A percentile compares a stretch with the other conserved stretches of the same genome.
Conservation (phyloP, 495 filamentous ascomycete species). For the Rhizodiscina lignyota region DNA sequence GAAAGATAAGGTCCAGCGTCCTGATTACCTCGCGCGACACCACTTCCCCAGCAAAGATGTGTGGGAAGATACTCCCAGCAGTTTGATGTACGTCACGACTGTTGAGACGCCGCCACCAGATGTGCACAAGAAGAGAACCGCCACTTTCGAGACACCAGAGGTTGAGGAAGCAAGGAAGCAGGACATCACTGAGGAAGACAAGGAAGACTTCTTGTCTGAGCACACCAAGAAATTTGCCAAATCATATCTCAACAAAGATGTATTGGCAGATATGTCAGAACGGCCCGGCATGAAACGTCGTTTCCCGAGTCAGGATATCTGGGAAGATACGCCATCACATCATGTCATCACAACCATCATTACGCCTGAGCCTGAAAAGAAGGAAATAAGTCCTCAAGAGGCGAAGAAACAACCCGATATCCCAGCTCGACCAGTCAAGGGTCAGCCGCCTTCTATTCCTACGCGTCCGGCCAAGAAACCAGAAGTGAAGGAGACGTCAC, state of each 20-base stretch:
- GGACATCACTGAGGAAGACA: slow-evolving; percentile 25
- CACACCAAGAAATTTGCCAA: slow-evolving; percentile 21
- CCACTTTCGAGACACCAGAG: slow-evolving; percentile 38
- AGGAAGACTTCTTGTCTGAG: slow-evolving; percentile 22
- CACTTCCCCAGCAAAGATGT: slow-evolving; percentile 88
- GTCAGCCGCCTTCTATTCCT: slow-evolving; percentile 28
- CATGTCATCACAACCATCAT: slow-evolving; percentile 48
- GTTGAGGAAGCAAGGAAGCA: slow-evolving; percentile 33
- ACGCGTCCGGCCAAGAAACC: not conserved
- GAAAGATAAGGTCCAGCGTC: slow-evolving; percentile 23
- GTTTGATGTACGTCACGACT: slow-evolving; percentile 64
- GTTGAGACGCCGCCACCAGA: slow-evolving; percentile 62
- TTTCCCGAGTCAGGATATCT: slow-evolving; percentile 90
- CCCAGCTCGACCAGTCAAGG: slow-evolving; percentile 52
- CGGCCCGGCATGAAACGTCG: slow-evolving; percentile 46
- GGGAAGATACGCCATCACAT: slow-evolving; percentile 88
- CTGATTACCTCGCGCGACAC: slow-evolving; percentile 26
- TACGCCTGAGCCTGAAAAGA: slow-evolving; percentile 50
- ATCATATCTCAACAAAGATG: slow-evolving; percentile 23
- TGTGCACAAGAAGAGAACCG: slow-evolving; percentile 5
- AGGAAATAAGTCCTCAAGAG: slow-evolving; percentile 45
- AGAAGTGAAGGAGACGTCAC: not conserved
- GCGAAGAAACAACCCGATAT: slow-evolving; percentile 12
- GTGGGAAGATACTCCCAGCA: slow-evolving; percentile 93
- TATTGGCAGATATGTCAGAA: slow-evolving; percentile 20